Conservation (phyloP, 208 protist genomes). For the Leishmania gerbilli region DNA sequence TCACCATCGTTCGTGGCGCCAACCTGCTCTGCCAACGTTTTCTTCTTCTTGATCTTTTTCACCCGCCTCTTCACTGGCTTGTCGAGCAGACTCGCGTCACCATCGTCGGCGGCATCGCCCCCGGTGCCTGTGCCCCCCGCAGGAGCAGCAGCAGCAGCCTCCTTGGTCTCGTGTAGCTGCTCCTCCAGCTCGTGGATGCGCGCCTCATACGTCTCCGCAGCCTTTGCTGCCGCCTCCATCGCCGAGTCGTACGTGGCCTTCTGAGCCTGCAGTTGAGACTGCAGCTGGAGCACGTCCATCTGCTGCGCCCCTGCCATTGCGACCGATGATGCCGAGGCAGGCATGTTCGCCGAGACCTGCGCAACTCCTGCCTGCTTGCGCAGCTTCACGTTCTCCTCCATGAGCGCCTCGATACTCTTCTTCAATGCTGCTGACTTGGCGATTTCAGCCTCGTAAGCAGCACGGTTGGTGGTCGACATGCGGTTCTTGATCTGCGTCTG, state of each 20-base stretch:
- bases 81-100: constrained; percentile 6
- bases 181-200: constrained; percentile 50
- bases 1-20: constrained; percentile 32
- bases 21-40: constrained; percentile 50
- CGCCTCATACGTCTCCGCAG: constrained; percentile 32
- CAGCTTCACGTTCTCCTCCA: constrained; percentile 36
- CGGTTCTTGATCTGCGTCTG: constrained; percentile 44
- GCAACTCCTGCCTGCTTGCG: constrained; percentile 4
- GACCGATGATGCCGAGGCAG: constrained; percentile 10
- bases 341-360: not conserved
- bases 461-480: constrained; percentile 35
- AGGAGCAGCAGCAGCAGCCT: constrained; percentile 9
- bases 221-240: constrained; percentile 31
- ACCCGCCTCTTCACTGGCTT: constrained; percentile 39
- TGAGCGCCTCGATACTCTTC: constrained; percentile 39
- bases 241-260: constrained; percentile 23
- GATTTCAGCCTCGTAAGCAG: constrained; percentile 46
- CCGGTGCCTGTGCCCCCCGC: not conserved
- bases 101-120: constrained; percentile 6
- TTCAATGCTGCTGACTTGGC: constrained; percentile 31
- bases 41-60: constrained; percentile 58
- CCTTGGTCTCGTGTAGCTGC: constrained; percentile 34
- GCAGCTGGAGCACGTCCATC: constrained; percentile 31
- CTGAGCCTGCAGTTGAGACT: constrained; percentile 34
- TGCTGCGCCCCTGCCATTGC: constrained; percentile 29